These are phyloP conservation scores for Periconia macrospinosa DNA, from an alignment of 2,329 filamentous ascomycete genomes.

Conservation along the genomic window DNA sequence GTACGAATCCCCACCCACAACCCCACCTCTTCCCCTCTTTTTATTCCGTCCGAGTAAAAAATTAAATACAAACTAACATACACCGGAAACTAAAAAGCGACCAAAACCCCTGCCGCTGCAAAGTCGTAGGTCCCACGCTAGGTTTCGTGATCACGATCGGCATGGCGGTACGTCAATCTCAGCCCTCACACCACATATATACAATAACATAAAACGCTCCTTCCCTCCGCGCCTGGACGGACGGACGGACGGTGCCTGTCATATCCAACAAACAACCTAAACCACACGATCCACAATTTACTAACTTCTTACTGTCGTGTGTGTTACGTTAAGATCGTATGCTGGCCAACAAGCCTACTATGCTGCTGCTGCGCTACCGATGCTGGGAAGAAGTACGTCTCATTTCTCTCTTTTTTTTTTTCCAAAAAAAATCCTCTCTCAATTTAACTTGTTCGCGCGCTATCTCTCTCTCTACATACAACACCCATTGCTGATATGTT, in stretches of 20 bases:
- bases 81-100: conserved; percentile 45
- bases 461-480: too few species aligned
- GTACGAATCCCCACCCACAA: conserved; percentile 19
- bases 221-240: too few species aligned
- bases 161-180: conserved; percentile 49
- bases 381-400: conserved; percentile 55
- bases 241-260: not conserved
- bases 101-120: conserved; percentile 61
- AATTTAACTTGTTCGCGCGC: too few species aligned
- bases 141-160: conserved; percentile 54
- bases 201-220: not conserved
- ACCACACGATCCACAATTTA: not conserved
- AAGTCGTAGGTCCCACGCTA: conserved; percentile 58
- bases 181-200: too few species aligned
- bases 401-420: not conserved
- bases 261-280: not conserved
- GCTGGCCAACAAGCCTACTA: conserved; percentile 58
- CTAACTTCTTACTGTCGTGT: conserved; percentile 8
- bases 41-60: not conserved
- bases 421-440: too few species aligned
- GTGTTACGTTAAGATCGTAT: conserved; percentile 49
- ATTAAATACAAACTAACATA: not conserved
- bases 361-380: conserved; percentile 61
- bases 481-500: not conserved
- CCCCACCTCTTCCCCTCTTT: not conserved